phyloP scores from a whole-genome alignment of 176 grass and related monocot genomes.

The Sorghum bicolor region Sorghum_bicolor_NCBIv3 NC_012877.2:60701501-60702000 shows the following conservation, averaged over 20 bases:
- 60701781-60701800: background rate
- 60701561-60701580: background rate
- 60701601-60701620: background rate
- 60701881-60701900: background rate
- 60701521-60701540: background rate
- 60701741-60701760: background rate
- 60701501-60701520: background rate
- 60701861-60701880: background rate
- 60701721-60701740: background rate
- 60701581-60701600: too few relatives aligned
- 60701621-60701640: background rate
- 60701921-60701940: background rate
- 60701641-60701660: background rate
- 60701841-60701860: background rate
- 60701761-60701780: background rate
- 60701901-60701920: background rate
- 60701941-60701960: too few relatives aligned
- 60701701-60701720: background rate
- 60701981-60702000: background rate
- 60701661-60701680: slow-evolving; percentile 14
- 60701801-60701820: background rate
- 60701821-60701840: background rate
- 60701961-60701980: background rate
- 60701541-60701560: background rate
- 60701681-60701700: background rate